A percentile compares a stretch with the other conserved stretches of the same genome.
phyloP scores from a whole-genome alignment of 2,329 filamentous ascomycete species.

The Dryadomyces quercus-mongolicae region DNA sequence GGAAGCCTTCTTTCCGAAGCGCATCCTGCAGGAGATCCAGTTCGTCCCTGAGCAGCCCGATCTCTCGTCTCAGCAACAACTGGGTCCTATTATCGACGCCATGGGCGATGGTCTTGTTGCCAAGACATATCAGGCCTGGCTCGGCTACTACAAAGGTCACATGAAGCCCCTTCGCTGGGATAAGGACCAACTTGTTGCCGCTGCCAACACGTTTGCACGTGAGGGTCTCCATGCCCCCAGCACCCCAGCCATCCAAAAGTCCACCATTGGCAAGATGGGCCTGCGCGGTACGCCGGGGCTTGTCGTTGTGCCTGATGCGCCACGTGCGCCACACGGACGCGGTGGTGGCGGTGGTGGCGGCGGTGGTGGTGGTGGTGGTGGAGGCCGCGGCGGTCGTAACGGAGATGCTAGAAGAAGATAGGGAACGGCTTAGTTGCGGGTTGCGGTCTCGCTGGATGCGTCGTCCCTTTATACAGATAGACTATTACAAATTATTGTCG shows the following conservation, averaged over 20 bases:
- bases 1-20: constrained; percentile 38
- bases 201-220: constrained; percentile 38
- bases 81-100: constrained; percentile 25
- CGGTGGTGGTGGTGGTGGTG: too few species aligned
- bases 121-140: constrained; percentile 44
- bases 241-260: constrained; percentile 33
- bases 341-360: too few species aligned
- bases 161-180: constrained; percentile 31
- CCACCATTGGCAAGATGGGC: constrained; percentile 44
- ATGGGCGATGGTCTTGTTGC: constrained; percentile 32
- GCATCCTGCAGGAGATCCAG: constrained; percentile 39
- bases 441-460: too few species aligned
- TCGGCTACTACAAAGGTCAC: constrained; percentile 43
- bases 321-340: constrained; percentile 8
- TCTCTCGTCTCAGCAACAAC: constrained; percentile 26
- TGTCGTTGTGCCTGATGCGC: constrained; percentile 29
- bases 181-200: constrained; percentile 31
- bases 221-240: constrained; percentile 34
- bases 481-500: too few species aligned
- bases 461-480: too few species aligned
- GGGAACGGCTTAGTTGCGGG: too few species aligned
- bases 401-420: too few species aligned
- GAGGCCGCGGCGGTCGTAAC: too few species aligned
- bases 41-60: constrained; percentile 35
- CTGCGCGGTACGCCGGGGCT: constrained; percentile 38